A percentile compares a stretch with the other conserved stretches of the same genome.
These are phyloP conservation scores for Scheffersomyces titani DNA, from an alignment of 1,139 yeast species.

Conservation along the genomic window DNA sequence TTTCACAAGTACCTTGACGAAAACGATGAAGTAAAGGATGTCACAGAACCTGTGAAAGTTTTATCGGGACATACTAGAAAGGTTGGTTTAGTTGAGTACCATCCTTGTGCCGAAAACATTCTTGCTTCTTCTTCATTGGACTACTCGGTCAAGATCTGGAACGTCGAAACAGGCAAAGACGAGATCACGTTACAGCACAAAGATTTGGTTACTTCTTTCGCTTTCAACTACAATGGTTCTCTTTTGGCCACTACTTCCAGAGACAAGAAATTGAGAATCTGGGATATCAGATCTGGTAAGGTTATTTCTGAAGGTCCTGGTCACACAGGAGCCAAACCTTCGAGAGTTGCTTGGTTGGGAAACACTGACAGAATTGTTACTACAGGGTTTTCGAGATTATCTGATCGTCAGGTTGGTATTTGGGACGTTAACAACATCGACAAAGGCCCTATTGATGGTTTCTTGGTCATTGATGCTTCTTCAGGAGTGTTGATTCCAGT, in stretches of 20 bases:
- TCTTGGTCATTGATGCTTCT: constrained; percentile 80
- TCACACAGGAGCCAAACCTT: constrained; percentile 89
- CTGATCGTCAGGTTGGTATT: constrained; percentile 92
- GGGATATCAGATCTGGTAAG: constrained; percentile 83
- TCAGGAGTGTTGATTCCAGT: constrained; percentile 93
- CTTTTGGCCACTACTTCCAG: constrained; percentile 88
- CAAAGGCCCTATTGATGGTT: constrained; percentile 87
- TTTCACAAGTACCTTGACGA: constrained; percentile 61
- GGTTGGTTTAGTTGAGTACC: constrained; percentile 90
- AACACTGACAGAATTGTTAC: constrained; percentile 82
- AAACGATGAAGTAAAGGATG: constrained; percentile 66
- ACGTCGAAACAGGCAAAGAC: constrained; percentile 72
- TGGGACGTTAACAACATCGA: constrained; percentile 82
- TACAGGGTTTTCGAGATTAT: constrained; percentile 91
- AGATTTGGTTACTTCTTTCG: constrained; percentile 86
- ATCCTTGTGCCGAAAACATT: constrained; percentile 84
- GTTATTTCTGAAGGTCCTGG: constrained; percentile 83
- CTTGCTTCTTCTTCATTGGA: constrained; percentile 90
- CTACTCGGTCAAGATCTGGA: constrained; percentile 89
- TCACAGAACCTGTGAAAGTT: constrained; percentile 64
- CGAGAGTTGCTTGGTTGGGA: constrained; percentile 89
- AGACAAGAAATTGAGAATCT: constrained; percentile 84
- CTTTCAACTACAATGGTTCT: constrained; percentile 88
- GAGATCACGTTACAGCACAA: constrained; percentile 77
- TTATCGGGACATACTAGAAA: constrained; percentile 88